Conservation (phyloP, 257 asterid genomes). For the Coffea canephora region DNA sequence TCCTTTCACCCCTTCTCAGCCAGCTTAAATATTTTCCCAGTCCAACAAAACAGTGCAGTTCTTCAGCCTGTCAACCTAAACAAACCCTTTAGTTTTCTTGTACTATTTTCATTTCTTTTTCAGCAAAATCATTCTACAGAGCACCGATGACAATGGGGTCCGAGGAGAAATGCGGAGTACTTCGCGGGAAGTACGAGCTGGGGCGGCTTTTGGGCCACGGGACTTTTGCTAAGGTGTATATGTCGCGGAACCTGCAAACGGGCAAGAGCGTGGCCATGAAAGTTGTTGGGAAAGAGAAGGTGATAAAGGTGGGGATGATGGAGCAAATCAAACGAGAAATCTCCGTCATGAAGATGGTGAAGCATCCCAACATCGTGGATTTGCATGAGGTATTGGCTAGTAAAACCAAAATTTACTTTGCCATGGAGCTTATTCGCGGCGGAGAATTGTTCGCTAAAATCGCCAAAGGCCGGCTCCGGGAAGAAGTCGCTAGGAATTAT, state of each 20-base stretch:
- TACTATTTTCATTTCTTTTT: not conserved
- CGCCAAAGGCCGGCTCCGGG: slow-evolving; percentile 44
- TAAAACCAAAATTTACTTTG: slow-evolving; percentile 51
- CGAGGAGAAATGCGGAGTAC: slow-evolving; percentile 59
- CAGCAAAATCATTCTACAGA: not conserved
- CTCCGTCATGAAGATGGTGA: slow-evolving; percentile 53
- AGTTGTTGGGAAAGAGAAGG: slow-evolving; percentile 54
- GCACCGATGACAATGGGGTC: slow-evolving; percentile 26
- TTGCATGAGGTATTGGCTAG: slow-evolving; percentile 63
- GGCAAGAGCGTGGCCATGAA: slow-evolving; percentile 57
- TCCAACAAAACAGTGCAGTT: not conserved
- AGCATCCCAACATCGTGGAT: slow-evolving; percentile 52
- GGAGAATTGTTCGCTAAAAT: slow-evolving; percentile 51
- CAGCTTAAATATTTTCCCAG: too few species aligned
- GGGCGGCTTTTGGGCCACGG: slow-evolving; percentile 61
- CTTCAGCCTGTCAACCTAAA: not conserved
- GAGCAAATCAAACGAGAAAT: slow-evolving; percentile 63
- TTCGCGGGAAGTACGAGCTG: slow-evolving; percentile 53
- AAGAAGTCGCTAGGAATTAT: slow-evolving; percentile 47
- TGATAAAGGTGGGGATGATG: slow-evolving; percentile 54
- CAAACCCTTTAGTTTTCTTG: not conserved
- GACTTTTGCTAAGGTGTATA: slow-evolving; percentile 55
- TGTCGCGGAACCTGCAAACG: slow-evolving; percentile 39
- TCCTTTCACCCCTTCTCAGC: not conserved
- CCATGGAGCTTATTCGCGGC: slow-evolving; percentile 51